Evolutionary conservation across 2,329 filamentous ascomycete genomes (phyloP).

Genomic region (Pochonia chlamydosporia): DNA sequence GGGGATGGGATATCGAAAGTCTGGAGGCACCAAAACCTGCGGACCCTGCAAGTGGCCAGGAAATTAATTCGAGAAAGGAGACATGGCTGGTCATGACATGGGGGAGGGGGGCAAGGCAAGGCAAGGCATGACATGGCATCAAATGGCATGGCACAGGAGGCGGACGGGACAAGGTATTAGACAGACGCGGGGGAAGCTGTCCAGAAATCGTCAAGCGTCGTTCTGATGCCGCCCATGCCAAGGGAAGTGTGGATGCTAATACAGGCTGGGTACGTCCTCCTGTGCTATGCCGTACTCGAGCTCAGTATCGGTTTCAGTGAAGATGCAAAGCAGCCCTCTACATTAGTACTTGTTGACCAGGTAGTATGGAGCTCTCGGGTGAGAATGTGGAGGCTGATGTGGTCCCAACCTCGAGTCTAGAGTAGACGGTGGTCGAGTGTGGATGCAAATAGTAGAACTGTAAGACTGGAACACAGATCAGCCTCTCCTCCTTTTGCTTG

Average conservation of each 20-base stretch:
- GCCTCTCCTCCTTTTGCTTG: not conserved
- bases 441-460: not conserved
- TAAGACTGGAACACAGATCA: not conserved
- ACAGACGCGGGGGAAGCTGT: conserved; percentile 5
- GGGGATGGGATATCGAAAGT: not conserved
- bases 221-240: not conserved
- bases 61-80: conserved; percentile 3
- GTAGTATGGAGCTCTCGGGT: not conserved
- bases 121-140: no score
- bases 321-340: no score
- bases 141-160: no score
- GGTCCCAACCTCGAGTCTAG: not conserved
- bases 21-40: not conserved
- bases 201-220: not conserved
- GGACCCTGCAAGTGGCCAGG: conserved; percentile 2
- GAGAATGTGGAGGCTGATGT: not conserved
- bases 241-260: not conserved
- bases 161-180: not conserved
- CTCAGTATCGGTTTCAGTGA: no score
- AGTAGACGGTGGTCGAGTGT: not conserved
- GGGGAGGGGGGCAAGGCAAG: not conserved
- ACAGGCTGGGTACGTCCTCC: not conserved
- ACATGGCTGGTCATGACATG: no score
- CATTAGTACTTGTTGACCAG: no score
- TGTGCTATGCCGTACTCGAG: not conserved